Evolutionary conservation across 1,284 basidiomycete species (phyloP), one percentile per base, ranked within the genome.

Genomic region (Boletus sp.): DNA sequence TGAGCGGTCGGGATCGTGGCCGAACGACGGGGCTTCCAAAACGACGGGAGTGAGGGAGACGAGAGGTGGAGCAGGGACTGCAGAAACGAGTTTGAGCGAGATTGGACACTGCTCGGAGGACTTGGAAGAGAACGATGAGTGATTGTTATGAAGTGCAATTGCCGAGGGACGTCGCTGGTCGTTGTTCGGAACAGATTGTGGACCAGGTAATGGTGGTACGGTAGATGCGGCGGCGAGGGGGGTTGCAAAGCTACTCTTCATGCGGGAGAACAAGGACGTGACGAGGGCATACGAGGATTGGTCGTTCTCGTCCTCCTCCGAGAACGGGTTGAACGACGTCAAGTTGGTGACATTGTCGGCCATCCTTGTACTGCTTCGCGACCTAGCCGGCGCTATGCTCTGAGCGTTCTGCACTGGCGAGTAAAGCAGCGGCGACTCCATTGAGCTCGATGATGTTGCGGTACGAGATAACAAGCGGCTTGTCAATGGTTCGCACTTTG

Each of bases 261-360:
- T 83, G 65, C 86, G 85, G 40, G 88, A 90, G 58, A 93, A 82
- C 23, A 93, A 77, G 25, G 89, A 90, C 3, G 89, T 85, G 61
- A 93, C 88, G 59, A 93, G 79, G 3, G 89, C 86, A 71, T 91
- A 92, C 17, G 90, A 91, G 11, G 90, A 90, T 67, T 90, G 88
- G 66, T 93, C 91, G 70, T 90, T 84, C 74, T 93, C 91, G 71
- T 93, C 91, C 73, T 93, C 91, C 70, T 93, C 90, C 17, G 88
- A 86, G 79, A 93, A 93, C 17, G 91, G 91, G 71, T 93, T 93
- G 79, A 89, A 91, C 52, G 89, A 90, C 31, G 91, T 93, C 60
- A 93, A 75, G 70, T 86, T 86, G 49, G 82, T 82, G 49, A 88
- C 80, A 77, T 90, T 90, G 72, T 91, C 90, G 30, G 74, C 77